These are phyloP conservation scores for Malassezia sympodialis DNA, from an alignment of 1,284 basidiomycete genomes.

Conservation along the genomic window DNA sequence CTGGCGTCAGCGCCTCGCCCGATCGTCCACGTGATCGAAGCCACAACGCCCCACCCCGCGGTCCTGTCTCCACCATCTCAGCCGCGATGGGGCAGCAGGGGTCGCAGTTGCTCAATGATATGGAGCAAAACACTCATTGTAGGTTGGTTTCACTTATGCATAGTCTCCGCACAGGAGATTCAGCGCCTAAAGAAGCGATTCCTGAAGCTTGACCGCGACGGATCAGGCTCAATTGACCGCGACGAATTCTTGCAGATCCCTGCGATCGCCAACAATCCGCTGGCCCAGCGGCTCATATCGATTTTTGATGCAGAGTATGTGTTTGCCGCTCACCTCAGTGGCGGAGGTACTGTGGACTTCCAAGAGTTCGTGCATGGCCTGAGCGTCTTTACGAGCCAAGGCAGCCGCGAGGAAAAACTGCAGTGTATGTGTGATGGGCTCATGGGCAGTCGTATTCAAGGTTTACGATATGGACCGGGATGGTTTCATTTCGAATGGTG, in stretches of 20 bases:
- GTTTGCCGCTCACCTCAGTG: constrained; percentile 46
- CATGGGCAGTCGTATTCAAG: constrained; percentile 74
- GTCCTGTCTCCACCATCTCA: background rate
- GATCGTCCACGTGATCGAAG: constrained; percentile 10
- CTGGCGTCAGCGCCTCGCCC: constrained; percentile 10
- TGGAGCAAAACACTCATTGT: constrained; percentile 87
- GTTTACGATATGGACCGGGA: constrained; percentile 98
- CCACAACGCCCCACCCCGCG: background rate
- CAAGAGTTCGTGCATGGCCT: constrained; percentile 96
- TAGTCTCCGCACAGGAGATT: constrained; percentile 26
- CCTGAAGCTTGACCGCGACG: constrained; percentile 98
- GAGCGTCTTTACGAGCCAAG: constrained; percentile 91
- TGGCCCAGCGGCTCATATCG: constrained; percentile 94
- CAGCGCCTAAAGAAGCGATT: constrained; percentile 92
- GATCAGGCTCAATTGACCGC: constrained; percentile 91
- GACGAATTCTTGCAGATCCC: constrained; percentile 98
- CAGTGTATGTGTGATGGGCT: constrained; percentile 59
- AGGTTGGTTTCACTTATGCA: constrained; percentile 43
- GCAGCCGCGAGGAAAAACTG: constrained; percentile 90
- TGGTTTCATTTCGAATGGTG: constrained; percentile 95
- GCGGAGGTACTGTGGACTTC: constrained; percentile 95
- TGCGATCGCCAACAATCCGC: constrained; percentile 92
- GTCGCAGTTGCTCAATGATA: constrained; percentile 85
- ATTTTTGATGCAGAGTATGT: constrained; percentile 97
- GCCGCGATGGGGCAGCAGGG: constrained; percentile 54